A percentile compares a stretch with the other conserved stretches of the same genome.
phyloP scores from a whole-genome alignment of 331 rosid species.

The Quercus phellos region DNA sequence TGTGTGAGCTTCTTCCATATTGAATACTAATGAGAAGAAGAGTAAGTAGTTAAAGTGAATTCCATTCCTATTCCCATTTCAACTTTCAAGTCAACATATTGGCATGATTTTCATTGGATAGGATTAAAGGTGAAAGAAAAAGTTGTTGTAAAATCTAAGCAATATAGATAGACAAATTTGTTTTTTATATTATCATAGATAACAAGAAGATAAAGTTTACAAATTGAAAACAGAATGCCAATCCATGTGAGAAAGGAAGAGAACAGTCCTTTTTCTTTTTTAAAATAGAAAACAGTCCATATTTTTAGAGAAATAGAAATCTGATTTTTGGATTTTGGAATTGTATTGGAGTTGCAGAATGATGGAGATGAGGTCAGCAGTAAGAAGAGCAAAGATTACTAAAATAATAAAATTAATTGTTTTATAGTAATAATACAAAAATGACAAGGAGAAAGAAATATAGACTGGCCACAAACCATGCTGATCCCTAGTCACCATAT shows the following conservation, averaged over 20 bases:
- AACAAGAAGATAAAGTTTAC: not conserved
- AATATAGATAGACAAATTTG: too few species aligned
- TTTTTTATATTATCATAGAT: not conserved
- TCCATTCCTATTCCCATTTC: not conserved
- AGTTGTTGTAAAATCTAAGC: not conserved
- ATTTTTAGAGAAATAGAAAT: not conserved
- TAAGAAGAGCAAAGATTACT: not conserved
- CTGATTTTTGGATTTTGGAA: slow-evolving; percentile 1
- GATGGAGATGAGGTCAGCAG: not conserved
- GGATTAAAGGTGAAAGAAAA: not conserved
- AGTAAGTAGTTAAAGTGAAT: too few species aligned
- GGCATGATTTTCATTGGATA: slow-evolving; percentile 13
- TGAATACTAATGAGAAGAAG: too few species aligned
- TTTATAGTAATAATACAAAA: not conserved
- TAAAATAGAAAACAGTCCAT: not conserved
- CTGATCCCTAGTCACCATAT: slow-evolving; percentile 14
- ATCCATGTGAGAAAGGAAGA: slow-evolving; percentile 14
- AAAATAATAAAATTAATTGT: not conserved
- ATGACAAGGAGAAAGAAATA: not conserved
- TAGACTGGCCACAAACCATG: not conserved
- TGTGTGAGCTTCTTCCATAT: too few species aligned
- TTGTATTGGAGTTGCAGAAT: slow-evolving; percentile 2
- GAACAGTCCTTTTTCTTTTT: not conserved
- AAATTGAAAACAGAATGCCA: not conserved
- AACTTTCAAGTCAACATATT: not conserved